Evolutionary conservation across 2,329 filamentous ascomycete genomes (phyloP).

Genomic region (Monilinia laxa): DNA sequence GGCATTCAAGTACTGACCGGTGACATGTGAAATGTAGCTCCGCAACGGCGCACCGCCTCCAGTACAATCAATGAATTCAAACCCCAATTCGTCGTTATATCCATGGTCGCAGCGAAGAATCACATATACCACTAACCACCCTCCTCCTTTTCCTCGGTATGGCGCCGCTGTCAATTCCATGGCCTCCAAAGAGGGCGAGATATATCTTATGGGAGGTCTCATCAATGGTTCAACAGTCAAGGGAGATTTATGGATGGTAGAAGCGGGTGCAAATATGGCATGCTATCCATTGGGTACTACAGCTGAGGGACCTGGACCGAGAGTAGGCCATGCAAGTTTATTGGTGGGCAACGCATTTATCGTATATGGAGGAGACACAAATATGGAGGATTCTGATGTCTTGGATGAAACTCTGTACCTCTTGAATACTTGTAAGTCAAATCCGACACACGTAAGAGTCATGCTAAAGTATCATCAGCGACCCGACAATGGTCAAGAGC

Average conservation of each 20-base stretch:
- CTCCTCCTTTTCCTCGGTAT: slow-evolving; percentile 92
- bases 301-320: slow-evolving; percentile 88
- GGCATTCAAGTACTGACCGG: slow-evolving; percentile 18
- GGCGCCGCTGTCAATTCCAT: slow-evolving; percentile 91
- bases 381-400: slow-evolving; percentile 87
- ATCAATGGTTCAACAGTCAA: slow-evolving; percentile 95
- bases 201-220: slow-evolving; percentile 96
- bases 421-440: slow-evolving; percentile 86
- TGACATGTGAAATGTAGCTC: slow-evolving; percentile 44
- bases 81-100: slow-evolving; percentile 78
- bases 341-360: slow-evolving; percentile 98
- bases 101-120: slow-evolving; percentile 92
- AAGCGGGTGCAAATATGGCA: slow-evolving; percentile 80
- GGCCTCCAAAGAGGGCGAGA: slow-evolving; percentile 92
- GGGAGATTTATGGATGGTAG: slow-evolving; percentile 96
- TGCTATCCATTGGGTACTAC: slow-evolving; percentile 92
- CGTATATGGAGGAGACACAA: slow-evolving; percentile 97
- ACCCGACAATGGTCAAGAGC: slow-evolving; percentile 98
- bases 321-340: slow-evolving; percentile 91
- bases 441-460: neutral
- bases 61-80: slow-evolving; percentile 42
- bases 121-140: slow-evolving; percentile 77
- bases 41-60: slow-evolving; percentile 50
- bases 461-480: slow-evolving; percentile 53
- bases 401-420: slow-evolving; percentile 95